These are phyloP conservation scores for Serpula lacrymans DNA, from an alignment of 768 basidiomycete genomes.

Conservation along the genomic window DNA sequence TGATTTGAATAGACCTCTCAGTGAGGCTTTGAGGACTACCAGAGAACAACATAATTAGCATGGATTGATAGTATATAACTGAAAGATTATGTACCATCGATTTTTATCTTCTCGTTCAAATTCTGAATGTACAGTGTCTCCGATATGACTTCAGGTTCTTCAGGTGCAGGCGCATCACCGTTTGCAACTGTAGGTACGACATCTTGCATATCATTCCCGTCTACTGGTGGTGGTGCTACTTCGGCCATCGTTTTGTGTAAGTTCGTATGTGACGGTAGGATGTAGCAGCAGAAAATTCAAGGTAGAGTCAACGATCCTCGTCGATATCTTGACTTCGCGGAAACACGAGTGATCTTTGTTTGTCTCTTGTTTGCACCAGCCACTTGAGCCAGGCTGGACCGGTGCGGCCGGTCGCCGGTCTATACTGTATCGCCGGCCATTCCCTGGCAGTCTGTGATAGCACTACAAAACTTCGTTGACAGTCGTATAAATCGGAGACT, in stretches of 20 bases:
- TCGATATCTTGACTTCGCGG: neutral
- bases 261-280: conserved; percentile 1
- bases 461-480: too few species aligned
- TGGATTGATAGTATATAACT: conserved; percentile 6
- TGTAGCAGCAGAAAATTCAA: neutral
- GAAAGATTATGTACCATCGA: conserved; percentile 48
- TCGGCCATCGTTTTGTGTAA: conserved; percentile 35
- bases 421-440: neutral
- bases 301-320: neutral
- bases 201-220: conserved; percentile 24
- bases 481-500: too few species aligned
- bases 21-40: conserved; percentile 82
- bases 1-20: conserved; percentile 85
- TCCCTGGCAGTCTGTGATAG: too few species aligned
- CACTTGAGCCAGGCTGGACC: too few species aligned
- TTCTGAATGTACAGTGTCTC: conserved; percentile 97
- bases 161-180: conserved; percentile 11
- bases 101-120: conserved; percentile 90
- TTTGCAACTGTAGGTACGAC: conserved; percentile 15
- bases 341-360: too few species aligned
- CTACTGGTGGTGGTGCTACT: conserved; percentile 28
- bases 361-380: too few species aligned
- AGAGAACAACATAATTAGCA: conserved; percentile 7
- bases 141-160: conserved; percentile 48
- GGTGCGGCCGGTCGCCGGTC: neutral